Evolutionary conservation across 2,329 filamentous ascomycete species (phyloP).

Genomic region (Aspergillus pseudoterreus): DNA sequence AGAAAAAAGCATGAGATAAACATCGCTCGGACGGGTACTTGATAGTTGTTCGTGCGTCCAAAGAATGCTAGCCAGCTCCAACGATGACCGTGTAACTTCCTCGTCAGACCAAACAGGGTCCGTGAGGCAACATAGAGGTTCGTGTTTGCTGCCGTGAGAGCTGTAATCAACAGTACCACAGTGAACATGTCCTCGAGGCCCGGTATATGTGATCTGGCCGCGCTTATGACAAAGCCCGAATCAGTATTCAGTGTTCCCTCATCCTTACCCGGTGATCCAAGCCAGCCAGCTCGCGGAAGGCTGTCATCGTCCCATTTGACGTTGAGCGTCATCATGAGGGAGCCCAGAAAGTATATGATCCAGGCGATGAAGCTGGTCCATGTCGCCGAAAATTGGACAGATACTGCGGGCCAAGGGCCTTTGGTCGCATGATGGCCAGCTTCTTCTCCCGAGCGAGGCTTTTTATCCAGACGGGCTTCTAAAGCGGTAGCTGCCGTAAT

Average conservation of each 20-base stretch:
- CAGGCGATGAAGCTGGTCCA: conserved; percentile 26
- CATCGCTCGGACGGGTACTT: conserved; percentile 38
- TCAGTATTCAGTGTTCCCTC: conserved; percentile 1
- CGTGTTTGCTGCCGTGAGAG: conserved; percentile 30
- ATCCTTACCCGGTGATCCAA: conserved; percentile 5
- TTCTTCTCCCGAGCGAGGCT: background rate
- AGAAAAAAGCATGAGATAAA: conserved; percentile 39
- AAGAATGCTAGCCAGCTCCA: conserved; percentile 21
- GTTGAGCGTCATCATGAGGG: conserved; percentile 23
- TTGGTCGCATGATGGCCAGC: background rate
- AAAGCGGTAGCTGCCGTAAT: conserved; percentile 32
- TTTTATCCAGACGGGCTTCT: conserved; percentile 24
- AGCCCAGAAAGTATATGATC: conserved; percentile 24
- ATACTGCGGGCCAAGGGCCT: conserved; percentile 9
- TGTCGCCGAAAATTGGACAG: conserved; percentile 26
- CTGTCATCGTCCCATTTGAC: conserved; percentile 19
- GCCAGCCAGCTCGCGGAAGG: conserved; percentile 18
- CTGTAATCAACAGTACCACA: conserved; percentile 26
- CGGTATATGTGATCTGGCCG: conserved; percentile 15
- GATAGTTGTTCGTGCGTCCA: conserved; percentile 21
- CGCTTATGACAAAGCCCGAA: conserved; percentile 25
- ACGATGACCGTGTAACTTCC: conserved; percentile 13
- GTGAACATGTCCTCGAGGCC: conserved; percentile 24
- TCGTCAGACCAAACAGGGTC: conserved; percentile 29
- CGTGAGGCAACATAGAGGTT: conserved; percentile 34